Evolutionary conservation across 2,329 filamentous ascomycete genomes (phyloP).

Genomic region (Penicillium sp.): DNA sequence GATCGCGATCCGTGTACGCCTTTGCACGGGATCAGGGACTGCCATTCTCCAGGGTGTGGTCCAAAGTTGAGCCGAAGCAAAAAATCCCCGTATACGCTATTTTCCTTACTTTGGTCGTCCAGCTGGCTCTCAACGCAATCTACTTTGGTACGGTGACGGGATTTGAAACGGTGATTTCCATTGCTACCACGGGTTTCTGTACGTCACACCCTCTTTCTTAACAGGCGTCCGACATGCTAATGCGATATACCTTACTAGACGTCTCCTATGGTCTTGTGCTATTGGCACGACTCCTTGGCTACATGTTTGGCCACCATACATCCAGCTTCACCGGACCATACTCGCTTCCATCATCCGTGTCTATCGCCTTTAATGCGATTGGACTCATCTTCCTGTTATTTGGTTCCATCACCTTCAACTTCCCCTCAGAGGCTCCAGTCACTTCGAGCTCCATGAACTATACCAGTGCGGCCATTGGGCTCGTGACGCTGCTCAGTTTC

Average conservation of each 20-base stretch:
- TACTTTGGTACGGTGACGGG: slow-evolving; percentile 13
- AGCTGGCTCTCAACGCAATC: slow-evolving; percentile 8
- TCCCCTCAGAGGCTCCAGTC: slow-evolving; percentile 6
- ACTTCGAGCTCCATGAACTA: slow-evolving; percentile 10
- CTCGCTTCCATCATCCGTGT: slow-evolving; percentile 4
- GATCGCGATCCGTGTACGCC: slow-evolving; percentile 44
- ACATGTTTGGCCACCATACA: background rate
- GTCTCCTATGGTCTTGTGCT: slow-evolving; percentile 10
- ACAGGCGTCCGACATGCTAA: background rate
- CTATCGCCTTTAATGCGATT: slow-evolving; percentile 3
- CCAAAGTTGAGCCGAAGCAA: slow-evolving; percentile 3
- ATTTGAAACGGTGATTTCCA: slow-evolving; percentile 9
- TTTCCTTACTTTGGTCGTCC: slow-evolving; percentile 1
- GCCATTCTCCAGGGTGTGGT: slow-evolving; percentile 3
- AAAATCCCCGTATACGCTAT: slow-evolving; percentile 8
- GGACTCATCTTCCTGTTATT: slow-evolving; percentile 6
- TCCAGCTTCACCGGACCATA: slow-evolving; percentile 2
- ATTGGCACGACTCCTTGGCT: slow-evolving; percentile 9
- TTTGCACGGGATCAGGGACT: slow-evolving; percentile 21
- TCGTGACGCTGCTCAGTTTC: slow-evolving; percentile 5
- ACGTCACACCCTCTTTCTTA: background rate
- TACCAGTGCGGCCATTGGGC: slow-evolving; percentile 8
- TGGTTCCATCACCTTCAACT: slow-evolving; percentile 11
- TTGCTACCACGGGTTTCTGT: slow-evolving; percentile 11
- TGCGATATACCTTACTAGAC: background rate